phyloP scores from a whole-genome alignment of 805 yeast genomes.

The Saturnispora halmiae region DNA sequence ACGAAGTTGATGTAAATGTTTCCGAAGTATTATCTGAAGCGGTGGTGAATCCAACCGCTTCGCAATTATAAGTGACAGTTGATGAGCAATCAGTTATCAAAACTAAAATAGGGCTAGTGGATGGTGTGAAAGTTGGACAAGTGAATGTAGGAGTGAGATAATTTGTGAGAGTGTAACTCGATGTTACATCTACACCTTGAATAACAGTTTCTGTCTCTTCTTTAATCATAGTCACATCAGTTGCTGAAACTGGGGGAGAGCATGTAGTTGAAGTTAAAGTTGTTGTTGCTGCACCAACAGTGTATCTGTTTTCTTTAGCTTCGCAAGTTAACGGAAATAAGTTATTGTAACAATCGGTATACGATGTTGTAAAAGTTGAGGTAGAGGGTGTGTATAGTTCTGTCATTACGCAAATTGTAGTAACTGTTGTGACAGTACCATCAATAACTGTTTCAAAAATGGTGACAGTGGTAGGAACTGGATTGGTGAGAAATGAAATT shows the following conservation, averaged over 20 bases:
- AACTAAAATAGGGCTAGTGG: neutral
- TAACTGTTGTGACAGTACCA: slow-evolving; percentile 14
- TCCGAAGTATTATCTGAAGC: slow-evolving; percentile 2
- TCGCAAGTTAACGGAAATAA: neutral
- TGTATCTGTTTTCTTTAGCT: neutral
- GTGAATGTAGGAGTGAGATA: neutral
- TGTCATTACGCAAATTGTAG: slow-evolving; percentile 17
- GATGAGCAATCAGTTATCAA: slow-evolving; percentile 3
- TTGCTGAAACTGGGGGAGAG: neutral
- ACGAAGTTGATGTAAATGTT: slow-evolving; percentile 10
- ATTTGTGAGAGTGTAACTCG: slow-evolving; percentile 3
- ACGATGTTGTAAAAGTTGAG: slow-evolving; percentile 1
- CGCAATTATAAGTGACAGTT: neutral
- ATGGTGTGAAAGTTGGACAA: slow-evolving; percentile 5
- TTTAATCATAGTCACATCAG: neutral
- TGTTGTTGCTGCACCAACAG: slow-evolving; percentile 8
- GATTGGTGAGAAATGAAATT: neutral
- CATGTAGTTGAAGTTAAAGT: slow-evolving; percentile 4
- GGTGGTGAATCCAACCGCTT: neutral
- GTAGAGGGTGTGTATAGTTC: slow-evolving; percentile 7
- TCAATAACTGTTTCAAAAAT: slow-evolving; percentile 12
- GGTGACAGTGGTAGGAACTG: slow-evolving; percentile 10
- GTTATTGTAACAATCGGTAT: slow-evolving; percentile 5
- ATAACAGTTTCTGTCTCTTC: slow-evolving; percentile 1
- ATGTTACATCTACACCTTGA: slow-evolving; percentile 1